Base-by-base conservation (phyloP, 768 basidiomycete genomes). In the Thelephora ganbajun region DNA sequence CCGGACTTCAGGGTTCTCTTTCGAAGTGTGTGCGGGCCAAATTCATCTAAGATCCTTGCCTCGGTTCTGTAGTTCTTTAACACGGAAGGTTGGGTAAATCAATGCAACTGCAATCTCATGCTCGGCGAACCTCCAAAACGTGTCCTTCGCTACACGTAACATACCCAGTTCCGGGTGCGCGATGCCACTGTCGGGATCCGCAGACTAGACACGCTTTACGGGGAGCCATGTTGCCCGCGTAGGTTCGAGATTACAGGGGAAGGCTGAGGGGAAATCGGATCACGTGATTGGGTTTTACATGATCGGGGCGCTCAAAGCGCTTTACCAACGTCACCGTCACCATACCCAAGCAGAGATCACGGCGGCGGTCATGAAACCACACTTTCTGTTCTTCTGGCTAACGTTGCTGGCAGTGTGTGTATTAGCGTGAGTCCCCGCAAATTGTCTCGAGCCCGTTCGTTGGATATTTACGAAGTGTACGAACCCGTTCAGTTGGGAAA, bases 91-190 rank as follows among this genome's bases (percentile, higher is more conserved):
- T 41, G 6, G 20, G 42, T 33, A n/a, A 39, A n/a, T 11, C 1
- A 20, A 4, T 13, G 23, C 22, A 49, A 35, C 19, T 16, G 18
- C 26, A 5, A 42, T 14, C 30, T 9, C 14, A n/a, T 19, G 2
- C 2, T 11, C n/a, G 9, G 43, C 54, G 20, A 59, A 89, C 90
- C 73, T 89, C 85, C 26, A 91, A 73, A 50, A 94, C 76, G 61
- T 96, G 92, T 9, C 92, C 92, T 58, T 96, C 92, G 53, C 80
- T 84, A 62, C 92, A 96, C 1, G 82, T 80, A 37, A 92, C 74
- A 37, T 83, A 69, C 1, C 92, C 92, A 33, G 80, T 83, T 0
- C 79, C 73, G 11, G 79, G 76, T 50, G 90, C 87, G 58, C 88
- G 92, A 56, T 86, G 79, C 90, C 90, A 96, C 60, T 82, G 76